phyloP scores from a whole-genome alignment of 1,139 yeast genomes.

The Wickerhamiella pararugosa region DNA sequence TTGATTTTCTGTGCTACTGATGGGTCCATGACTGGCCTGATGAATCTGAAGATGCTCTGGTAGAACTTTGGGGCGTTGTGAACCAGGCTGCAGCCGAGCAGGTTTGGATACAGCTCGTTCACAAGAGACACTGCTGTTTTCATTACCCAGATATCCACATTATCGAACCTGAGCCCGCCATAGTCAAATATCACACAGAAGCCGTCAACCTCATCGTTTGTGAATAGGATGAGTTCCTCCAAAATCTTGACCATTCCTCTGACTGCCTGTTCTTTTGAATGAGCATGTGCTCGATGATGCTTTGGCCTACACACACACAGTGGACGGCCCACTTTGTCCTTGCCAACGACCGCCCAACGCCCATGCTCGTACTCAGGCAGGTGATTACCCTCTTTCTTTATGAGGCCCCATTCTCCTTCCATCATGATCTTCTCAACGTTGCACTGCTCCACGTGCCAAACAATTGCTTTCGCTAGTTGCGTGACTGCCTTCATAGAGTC shows the following conservation, averaged over 20 bases:
- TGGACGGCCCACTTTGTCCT: constrained; percentile 2
- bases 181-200: constrained; percentile 65
- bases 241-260: constrained; percentile 49
- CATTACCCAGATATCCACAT: constrained; percentile 74
- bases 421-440: constrained; percentile 2
- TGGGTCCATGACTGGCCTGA: constrained; percentile 78
- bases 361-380: constrained; percentile 4
- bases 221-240: constrained; percentile 50
- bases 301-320: background rate
- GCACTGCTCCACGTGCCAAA: background rate
- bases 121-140: constrained; percentile 62
- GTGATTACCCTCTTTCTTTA: background rate
- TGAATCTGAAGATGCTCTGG: constrained; percentile 70
- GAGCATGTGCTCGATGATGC: constrained; percentile 57
- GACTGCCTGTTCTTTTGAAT: constrained; percentile 51
- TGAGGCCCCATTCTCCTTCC: constrained; percentile 5
- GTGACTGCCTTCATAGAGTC: background rate
- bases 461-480: constrained; percentile 1
- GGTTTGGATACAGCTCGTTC: constrained; percentile 81
- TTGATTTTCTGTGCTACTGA: constrained; percentile 68
- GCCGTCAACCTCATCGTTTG: constrained; percentile 51
- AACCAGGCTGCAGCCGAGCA: constrained; percentile 54
- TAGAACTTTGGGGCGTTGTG: constrained; percentile 89
- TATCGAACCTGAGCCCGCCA: constrained; percentile 55
- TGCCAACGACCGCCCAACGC: constrained; percentile 1